phyloP scores from a whole-genome alignment of 345 rosid species.

The Hibiscus mutabilis region DNA sequence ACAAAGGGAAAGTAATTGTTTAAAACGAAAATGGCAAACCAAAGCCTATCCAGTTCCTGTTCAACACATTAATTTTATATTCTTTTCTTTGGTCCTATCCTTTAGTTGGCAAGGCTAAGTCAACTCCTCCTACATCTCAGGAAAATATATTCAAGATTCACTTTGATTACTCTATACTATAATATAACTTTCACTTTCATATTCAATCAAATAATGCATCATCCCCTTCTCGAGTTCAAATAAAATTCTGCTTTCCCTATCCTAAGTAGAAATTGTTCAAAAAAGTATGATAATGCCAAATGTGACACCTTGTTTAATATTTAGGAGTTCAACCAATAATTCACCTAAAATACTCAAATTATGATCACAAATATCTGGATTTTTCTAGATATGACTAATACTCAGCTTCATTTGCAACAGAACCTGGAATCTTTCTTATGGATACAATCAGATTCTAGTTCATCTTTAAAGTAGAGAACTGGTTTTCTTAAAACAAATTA shows the following conservation, averaged over 20 bases:
- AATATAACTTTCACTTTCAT: background rate
- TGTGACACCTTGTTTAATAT: background rate
- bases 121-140: background rate
- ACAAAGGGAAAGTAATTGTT: background rate
- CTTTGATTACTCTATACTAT: background rate
- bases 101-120: background rate
- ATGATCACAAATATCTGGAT: background rate
- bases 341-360: background rate
- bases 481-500: constrained; percentile 11
- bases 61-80: background rate
- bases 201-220: background rate
- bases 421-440: background rate
- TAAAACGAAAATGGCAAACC: background rate
- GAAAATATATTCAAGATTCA: background rate
- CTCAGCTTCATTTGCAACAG: background rate
- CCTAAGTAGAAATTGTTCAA: too few species aligned
- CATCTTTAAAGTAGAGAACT: background rate
- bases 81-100: background rate
- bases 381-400: background rate
- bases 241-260: too few species aligned
- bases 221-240: too few species aligned
- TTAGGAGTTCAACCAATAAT: background rate
- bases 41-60: background rate
- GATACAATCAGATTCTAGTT: background rate
- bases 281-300: too few species aligned